Percentiles rank a stretch among this genome's conserved stretches.
Evolutionary conservation across 2,329 filamentous ascomycete genomes (phyloP).

Genomic region (Neofusicoccum laricinum): DNA sequence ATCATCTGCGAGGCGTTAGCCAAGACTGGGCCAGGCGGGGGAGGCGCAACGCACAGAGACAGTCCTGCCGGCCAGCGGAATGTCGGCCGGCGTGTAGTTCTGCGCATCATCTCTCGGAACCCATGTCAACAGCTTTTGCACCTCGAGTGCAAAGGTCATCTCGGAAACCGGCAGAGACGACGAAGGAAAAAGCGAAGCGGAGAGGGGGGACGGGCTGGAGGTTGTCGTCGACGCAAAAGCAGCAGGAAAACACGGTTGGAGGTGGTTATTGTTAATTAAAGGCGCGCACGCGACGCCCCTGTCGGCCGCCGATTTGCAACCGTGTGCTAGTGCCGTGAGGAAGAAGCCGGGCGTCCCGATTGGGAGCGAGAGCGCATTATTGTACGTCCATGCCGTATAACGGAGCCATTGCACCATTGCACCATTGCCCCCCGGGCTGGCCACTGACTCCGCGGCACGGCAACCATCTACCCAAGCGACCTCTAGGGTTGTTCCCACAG

Average conservation of each 20-base stretch:
- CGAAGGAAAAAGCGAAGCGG: neutral
- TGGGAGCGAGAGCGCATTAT: neutral
- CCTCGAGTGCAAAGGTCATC: neutral
- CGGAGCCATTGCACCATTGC: neutral
- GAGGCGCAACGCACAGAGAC: slow-evolving; percentile 22
- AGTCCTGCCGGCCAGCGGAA: slow-evolving; percentile 25
- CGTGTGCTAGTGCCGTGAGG: neutral
- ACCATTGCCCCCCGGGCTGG: neutral
- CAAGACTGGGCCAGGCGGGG: slow-evolving; percentile 17
- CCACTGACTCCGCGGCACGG: neutral
- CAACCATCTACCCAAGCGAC: too few relatives aligned
- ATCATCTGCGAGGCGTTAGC: neutral
- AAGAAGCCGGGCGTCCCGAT: neutral
- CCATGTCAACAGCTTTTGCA: neutral
- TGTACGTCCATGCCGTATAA: neutral
- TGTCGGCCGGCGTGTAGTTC: slow-evolving; percentile 18
- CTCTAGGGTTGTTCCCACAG: neutral
- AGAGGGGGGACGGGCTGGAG: neutral
- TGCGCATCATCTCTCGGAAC: neutral
- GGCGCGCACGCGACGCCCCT: neutral
- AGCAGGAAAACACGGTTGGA: neutral
- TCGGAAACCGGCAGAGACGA: neutral
- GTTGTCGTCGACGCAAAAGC: neutral
- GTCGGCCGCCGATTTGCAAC: neutral
- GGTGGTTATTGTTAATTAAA: neutral